Evolutionary conservation across 306 rosid species (phyloP), one percentile per base, ranked within the genome.

Genomic region (Vigna mungo): DNA sequence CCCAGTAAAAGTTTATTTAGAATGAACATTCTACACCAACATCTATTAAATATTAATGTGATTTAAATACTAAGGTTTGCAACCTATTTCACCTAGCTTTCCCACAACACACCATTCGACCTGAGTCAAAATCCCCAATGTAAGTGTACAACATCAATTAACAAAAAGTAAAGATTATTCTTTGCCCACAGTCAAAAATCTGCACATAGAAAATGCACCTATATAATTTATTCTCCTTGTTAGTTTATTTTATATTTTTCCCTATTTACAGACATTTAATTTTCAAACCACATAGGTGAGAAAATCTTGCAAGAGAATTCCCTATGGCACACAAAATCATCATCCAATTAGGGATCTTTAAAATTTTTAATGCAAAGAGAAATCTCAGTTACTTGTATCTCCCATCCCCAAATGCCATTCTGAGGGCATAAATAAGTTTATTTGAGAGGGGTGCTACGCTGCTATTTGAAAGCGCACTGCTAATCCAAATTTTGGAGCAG

Each of bases 121-220:
- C 13, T 41, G 37, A 21, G n/a, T 49, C 27, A 27, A 78, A 60
- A 41, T 9, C 71, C 77, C 77, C 60, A 70, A 69, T 36, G 8
- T 20, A 78, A 48, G 52, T 62, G 58, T 39, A 47, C 2, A 39
- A 37, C 15, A 53, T 37, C 59, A 75, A 68, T 17, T 51, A 59
- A 34, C 21, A 59, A 51, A 56, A 15, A 10, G 61, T 17, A 34
- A 48, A 59, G 14, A 36, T 23, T 17, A 71, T 36, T 62, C 23
- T 18, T 51, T 16, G 20, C 51, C 46, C 44, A 27, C 27, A 25
- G 68, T n/a, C 67, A 34, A 66, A 41, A 41, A 54, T 41, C 47
- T 32, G 71, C 52, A 47, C 15, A 21, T n/a, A 78, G 30, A 56
- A 58, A 69, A 69, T 14, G 68, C 32, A 64, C 63, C 74, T 14